A percentile compares a stretch with the other conserved stretches of the same genome.
Evolutionary conservation across 805 yeast species (phyloP).

Genomic region (Suhomyces vadensis): DNA sequence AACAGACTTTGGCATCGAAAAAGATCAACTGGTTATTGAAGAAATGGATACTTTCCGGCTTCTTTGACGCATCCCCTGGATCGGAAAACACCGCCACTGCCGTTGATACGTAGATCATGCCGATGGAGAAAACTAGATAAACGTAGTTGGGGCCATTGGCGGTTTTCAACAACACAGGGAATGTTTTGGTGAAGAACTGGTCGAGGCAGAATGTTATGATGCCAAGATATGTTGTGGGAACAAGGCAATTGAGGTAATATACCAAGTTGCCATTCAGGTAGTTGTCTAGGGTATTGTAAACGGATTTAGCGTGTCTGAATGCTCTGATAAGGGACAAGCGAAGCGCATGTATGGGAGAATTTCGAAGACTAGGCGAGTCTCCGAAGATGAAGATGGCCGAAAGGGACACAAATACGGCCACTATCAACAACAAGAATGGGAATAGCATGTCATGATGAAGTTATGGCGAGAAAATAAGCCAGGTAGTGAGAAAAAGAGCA

Average conservation of each 20-base stretch:
- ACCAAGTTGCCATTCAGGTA: conserved; percentile 22
- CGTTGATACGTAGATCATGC: conserved; percentile 35
- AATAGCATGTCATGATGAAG: too few relatives aligned
- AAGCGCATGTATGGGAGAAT: conserved; percentile 32
- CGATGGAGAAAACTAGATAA: conserved; percentile 33
- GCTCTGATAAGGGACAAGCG: conserved; percentile 13
- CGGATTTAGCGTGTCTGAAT: conserved; percentile 5
- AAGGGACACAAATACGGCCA: conserved; percentile 6
- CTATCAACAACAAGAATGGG: not conserved
- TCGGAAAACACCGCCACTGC: conserved; percentile 39
- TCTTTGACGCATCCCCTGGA: conserved; percentile 40
- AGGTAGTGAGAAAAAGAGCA: not conserved
- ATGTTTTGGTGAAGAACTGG: conserved; percentile 33
- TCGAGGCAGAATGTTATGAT: conserved; percentile 36
- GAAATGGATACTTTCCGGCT: conserved; percentile 19
- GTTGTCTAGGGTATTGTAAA: conserved; percentile 20
- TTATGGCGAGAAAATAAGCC: too few relatives aligned
- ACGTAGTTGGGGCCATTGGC: conserved; percentile 11
- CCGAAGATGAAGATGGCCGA: conserved; percentile 46
- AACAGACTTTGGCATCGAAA: conserved; percentile 45
- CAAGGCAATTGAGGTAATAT: conserved; percentile 40
- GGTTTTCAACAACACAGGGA: conserved; percentile 16
- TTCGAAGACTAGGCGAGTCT: conserved; percentile 44
- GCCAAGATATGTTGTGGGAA: conserved; percentile 43
- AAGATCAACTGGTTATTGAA: conserved; percentile 54